Evolutionary conservation across 2,329 filamentous ascomycete species (phyloP), one percentile per base, ranked within the genome.

Genomic region (Endothia cerciana): DNA sequence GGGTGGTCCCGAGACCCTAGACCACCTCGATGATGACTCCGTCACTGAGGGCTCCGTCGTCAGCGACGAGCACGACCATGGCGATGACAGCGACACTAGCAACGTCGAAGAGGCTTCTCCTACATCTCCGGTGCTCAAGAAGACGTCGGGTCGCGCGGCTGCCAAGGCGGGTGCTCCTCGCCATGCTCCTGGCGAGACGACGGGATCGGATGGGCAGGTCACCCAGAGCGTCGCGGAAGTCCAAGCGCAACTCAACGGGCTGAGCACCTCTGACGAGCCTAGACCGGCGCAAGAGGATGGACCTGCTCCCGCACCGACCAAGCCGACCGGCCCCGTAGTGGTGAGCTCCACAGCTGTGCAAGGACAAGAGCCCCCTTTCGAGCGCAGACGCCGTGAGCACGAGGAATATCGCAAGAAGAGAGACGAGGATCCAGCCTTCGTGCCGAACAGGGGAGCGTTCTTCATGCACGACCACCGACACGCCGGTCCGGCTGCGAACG

Each of bases 391-490:
- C 70, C 89, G 91, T 71, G 94, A 97, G 74, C 92, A 97, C 73
- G 93, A 97, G 70, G 92, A 97, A 74, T 96, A 97, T 80, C 89
- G 90, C 79, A 92, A 91, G 79, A 92, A 92, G 77, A 87, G 92
- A 72, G 93, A 97, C 75, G 89, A 92, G 72, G 93, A 97, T 76
- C 94, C 94, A 43, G 89, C 94, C 13, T 97, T 97, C 79, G 94
- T 97, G 64, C 94, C 95, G 63, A 97, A 96, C 74, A 85, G 94
- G 70, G 95, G 95, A 66, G 90, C 92, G 69, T 98, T 98, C 82
- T 98, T 97, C 81, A 93, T 98, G 87, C 94, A 98, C 77, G 95
- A 98, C 76, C 92, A 95, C 74, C 87, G 93, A 69, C 89, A 92
- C 72, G 87, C 91, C 64, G 90, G 90, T n/a, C 86, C 89, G 55